Percentiles rank a stretch among this genome's conserved stretches.
Evolutionary conservation across 345 rosid species (phyloP).

Genomic region (Gossypium raimondii): DNA sequence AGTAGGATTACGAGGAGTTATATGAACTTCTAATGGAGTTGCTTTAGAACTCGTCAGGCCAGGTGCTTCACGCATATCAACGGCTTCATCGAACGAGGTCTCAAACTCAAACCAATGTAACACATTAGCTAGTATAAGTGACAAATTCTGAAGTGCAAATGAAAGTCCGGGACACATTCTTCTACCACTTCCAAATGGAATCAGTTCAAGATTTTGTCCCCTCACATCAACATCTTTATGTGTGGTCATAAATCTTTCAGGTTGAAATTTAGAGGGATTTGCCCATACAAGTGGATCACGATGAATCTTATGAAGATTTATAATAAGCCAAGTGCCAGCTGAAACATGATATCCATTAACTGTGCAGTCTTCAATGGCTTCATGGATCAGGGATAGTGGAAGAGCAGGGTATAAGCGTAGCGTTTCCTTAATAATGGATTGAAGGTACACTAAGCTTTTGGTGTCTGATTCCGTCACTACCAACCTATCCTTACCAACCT

Average conservation of each 20-base stretch:
- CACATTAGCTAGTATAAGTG: constrained; percentile 22
- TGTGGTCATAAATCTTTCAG: constrained; percentile 27
- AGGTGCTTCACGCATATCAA: constrained; percentile 23
- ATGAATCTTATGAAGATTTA: constrained; percentile 28
- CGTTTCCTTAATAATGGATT: constrained; percentile 39
- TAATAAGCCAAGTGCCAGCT: constrained; percentile 17
- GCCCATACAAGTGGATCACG: constrained; percentile 30
- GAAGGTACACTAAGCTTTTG: constrained; percentile 25
- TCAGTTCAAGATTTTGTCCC: constrained; percentile 23
- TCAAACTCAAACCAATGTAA: constrained; percentile 29
- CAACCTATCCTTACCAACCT: constrained; percentile 19
- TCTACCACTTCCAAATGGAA: constrained; percentile 32
- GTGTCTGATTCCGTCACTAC: constrained; percentile 26
- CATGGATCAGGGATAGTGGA: constrained; percentile 24
- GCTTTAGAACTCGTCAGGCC: constrained; percentile 19
- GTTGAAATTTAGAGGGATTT: constrained; percentile 23
- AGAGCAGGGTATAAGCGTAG: constrained; percentile 29
- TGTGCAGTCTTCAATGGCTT: constrained; percentile 21
- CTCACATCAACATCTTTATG: constrained; percentile 21
- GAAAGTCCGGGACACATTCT: constrained; percentile 33
- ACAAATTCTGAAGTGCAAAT: constrained; percentile 23
- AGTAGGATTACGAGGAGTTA: not conserved
- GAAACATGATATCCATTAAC: constrained; percentile 21
- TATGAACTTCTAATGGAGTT: not conserved
- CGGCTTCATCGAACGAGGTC: constrained; percentile 13